phyloP scores from a whole-genome alignment of 257 asterid genomes.

The Penstemon newberryi region DNA sequence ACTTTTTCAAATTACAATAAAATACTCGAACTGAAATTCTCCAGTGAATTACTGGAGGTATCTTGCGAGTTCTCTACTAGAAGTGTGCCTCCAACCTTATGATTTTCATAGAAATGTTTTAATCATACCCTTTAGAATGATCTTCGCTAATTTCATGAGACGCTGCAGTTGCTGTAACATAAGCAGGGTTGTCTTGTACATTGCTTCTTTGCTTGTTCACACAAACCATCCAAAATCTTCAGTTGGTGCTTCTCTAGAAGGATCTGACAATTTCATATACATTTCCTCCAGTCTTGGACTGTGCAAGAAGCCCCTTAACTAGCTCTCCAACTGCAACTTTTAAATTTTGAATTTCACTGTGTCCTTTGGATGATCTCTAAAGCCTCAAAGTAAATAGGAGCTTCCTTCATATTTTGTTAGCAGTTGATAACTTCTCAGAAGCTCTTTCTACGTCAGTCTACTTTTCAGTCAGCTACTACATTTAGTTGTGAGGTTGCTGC shows the following conservation, averaged over 20 bases:
- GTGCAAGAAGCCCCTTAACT: background rate
- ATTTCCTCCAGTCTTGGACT: background rate
- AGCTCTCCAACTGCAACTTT: background rate
- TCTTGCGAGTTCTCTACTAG: background rate
- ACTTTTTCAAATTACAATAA: background rate
- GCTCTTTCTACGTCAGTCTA: slow-evolving; percentile 2
- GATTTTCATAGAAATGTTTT: background rate
- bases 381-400: background rate
- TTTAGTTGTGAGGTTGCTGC: background rate
- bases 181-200: background rate
- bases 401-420: background rate
- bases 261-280: background rate
- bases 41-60: background rate
- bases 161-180: background rate
- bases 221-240: background rate
- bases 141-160: background rate
- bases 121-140: background rate
- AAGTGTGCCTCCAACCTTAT: background rate
- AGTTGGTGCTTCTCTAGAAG: background rate
- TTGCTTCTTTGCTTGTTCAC: background rate
- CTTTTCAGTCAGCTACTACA: background rate
- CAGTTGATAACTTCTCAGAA: slow-evolving; percentile 2
- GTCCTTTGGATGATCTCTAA: background rate
- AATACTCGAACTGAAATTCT: background rate
- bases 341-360: background rate